phyloP scores from a whole-genome alignment of 495 filamentous ascomycete species.

The Cladorrhinum samala region DNA sequence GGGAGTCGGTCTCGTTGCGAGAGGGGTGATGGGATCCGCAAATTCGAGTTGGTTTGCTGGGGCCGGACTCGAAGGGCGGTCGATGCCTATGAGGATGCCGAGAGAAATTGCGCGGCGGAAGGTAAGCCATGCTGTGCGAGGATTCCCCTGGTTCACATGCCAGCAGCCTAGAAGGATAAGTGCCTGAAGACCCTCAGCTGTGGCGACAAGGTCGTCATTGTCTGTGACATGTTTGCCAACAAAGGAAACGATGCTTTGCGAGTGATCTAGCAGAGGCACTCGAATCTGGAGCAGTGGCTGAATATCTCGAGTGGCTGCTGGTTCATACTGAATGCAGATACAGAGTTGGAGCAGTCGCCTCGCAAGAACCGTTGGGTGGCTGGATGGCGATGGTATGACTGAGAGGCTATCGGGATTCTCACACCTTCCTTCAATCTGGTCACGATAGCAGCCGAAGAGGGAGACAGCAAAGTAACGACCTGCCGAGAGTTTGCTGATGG shows the following conservation, averaged over 20 bases:
- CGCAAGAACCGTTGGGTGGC: constrained; percentile 42
- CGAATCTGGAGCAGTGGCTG: constrained; percentile 24
- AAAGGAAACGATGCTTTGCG: constrained; percentile 30
- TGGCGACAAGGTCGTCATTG: constrained; percentile 46
- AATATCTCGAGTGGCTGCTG: constrained; percentile 12
- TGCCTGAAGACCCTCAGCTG: constrained; percentile 39
- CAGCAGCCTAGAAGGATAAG: constrained; percentile 32
- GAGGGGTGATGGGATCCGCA: constrained; percentile 21
- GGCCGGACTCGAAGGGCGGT: too few relatives aligned
- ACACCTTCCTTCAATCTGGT: constrained; percentile 19
- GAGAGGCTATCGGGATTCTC: constrained; percentile 22
- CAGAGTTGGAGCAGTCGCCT: constrained; percentile 42
- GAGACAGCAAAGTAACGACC: constrained; percentile 28
- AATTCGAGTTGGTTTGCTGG: constrained; percentile 25
- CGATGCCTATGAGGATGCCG: constrained; percentile 41
- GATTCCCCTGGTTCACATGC: constrained; percentile 40
- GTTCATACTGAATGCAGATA: constrained; percentile 43
- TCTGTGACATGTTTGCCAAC: constrained; percentile 40
- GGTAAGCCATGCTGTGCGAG: constrained; percentile 41
- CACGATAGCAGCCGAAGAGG: constrained; percentile 21
- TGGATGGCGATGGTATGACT: constrained; percentile 26
- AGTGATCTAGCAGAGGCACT: constrained; percentile 24
- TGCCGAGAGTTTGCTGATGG: constrained; percentile 23
- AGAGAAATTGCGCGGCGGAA: constrained; percentile 37
- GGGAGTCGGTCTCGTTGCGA: constrained; percentile 17